Conservation (phyloP, 345 rosid genomes). For the Acer yangbiense region DNA sequence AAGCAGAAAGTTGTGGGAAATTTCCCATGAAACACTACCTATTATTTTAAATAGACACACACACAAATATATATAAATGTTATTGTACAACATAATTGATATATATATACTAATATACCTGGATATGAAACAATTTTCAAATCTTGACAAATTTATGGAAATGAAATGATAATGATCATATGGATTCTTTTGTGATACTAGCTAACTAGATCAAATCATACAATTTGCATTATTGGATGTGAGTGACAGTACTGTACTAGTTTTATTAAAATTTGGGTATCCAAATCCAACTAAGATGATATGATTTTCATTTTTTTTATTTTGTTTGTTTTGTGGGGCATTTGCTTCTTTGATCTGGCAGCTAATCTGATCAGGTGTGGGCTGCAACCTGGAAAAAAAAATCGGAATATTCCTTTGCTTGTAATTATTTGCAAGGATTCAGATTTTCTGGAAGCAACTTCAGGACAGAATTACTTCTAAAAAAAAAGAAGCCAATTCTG, state of each 20-base stretch:
- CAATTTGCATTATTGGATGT: slow-evolving; percentile 25
- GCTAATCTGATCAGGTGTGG: not conserved
- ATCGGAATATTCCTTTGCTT: slow-evolving; percentile 21
- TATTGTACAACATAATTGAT: not conserved
- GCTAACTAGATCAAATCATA: not conserved
- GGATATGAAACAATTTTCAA: slow-evolving; percentile 11
- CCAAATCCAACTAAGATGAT: not conserved
- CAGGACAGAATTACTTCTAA: slow-evolving; percentile 6
- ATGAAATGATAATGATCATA: slow-evolving; percentile 29
- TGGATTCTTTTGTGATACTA: slow-evolving; percentile 14
- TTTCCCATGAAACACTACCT: not conserved
- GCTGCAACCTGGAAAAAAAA: slow-evolving; percentile 21
- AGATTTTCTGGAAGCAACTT: slow-evolving; percentile 25
- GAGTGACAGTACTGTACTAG: not conserved
- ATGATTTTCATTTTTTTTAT: too few relatives aligned
- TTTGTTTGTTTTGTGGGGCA: slow-evolving; percentile 3
- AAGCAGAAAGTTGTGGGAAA: slow-evolving; percentile 18
- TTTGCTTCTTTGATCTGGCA: not conserved
- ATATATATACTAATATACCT: not conserved
- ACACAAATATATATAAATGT: too few relatives aligned
- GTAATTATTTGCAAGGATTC: slow-evolving; percentile 22
- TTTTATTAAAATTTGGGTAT: not conserved
- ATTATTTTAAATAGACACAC: too few relatives aligned
- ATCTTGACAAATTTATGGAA: slow-evolving; percentile 27
- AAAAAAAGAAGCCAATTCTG: not conserved